phyloP scores from a whole-genome alignment of 2,329 filamentous ascomycete genomes.

The Ramichloridium luteum region DNA sequence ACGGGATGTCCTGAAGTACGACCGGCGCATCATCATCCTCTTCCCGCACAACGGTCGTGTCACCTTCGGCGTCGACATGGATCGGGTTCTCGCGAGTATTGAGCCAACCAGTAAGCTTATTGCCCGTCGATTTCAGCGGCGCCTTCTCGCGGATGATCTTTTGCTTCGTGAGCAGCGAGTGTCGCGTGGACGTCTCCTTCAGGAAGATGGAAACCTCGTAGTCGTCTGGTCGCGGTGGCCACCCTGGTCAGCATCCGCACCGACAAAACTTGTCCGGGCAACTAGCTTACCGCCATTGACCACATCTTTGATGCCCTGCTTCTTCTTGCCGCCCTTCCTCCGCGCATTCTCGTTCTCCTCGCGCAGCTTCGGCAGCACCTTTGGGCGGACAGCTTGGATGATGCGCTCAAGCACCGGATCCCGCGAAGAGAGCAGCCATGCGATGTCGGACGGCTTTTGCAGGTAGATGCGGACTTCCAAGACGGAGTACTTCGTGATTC shows the following conservation, averaged over 20 bases:
- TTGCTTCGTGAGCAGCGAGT: constrained; percentile 74
- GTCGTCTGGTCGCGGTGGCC: constrained; percentile 52
- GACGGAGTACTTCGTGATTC: constrained; percentile 85
- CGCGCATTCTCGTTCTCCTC: constrained; percentile 60
- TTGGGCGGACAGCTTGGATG: constrained; percentile 70
- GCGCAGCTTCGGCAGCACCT: constrained; percentile 79
- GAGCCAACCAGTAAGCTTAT: constrained; percentile 37
- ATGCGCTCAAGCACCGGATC: constrained; percentile 68
- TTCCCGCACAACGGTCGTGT: constrained; percentile 36
- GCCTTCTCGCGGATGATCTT: constrained; percentile 50
- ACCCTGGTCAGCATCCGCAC: too few relatives aligned
- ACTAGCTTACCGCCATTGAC: constrained; percentile 63
- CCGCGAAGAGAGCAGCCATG: constrained; percentile 71
- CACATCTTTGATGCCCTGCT: constrained; percentile 73
- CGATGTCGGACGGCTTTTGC: constrained; percentile 72
- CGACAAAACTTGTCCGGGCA: too few relatives aligned
- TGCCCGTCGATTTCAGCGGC: constrained; percentile 33
- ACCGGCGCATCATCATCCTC: constrained; percentile 42
- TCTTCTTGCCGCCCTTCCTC: constrained; percentile 51
- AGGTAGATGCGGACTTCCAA: constrained; percentile 96
- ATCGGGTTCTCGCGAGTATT: constrained; percentile 30
- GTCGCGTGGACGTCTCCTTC: constrained; percentile 71
- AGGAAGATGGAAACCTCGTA: constrained; percentile 94
- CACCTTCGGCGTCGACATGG: constrained; percentile 31
- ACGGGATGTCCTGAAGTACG: constrained; percentile 45